Evolutionary conservation across 345 rosid genomes (phyloP).

Genomic region (Sonneratia caseolaris): DNA sequence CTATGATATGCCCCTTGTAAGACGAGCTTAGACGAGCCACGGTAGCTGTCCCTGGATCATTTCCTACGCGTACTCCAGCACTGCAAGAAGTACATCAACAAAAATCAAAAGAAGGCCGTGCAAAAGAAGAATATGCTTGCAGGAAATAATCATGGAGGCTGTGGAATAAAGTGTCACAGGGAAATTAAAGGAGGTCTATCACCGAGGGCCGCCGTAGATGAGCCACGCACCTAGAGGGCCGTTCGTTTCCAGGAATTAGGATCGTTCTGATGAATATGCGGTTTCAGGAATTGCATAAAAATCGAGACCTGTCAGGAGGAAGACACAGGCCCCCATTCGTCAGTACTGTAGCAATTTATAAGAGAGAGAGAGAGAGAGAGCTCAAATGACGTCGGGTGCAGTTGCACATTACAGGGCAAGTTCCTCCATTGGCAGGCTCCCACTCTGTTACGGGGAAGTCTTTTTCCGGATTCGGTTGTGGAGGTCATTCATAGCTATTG

Average conservation of each 20-base stretch:
- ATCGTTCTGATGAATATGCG: slow-evolving; percentile 11
- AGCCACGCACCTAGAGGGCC: too few relatives aligned
- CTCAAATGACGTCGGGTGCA: neutral
- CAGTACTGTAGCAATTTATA: neutral
- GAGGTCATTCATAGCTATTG: neutral
- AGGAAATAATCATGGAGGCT: neutral
- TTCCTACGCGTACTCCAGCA: neutral
- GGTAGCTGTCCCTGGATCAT: neutral
- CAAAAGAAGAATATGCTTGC: too few relatives aligned
- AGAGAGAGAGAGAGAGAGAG: neutral
- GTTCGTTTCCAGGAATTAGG: too few relatives aligned
- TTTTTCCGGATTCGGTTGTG: neutral
- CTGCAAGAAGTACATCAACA: neutral
- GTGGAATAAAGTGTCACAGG: slow-evolving; percentile 2
- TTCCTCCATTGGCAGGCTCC: slow-evolving; percentile 9
- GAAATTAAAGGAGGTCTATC: neutral
- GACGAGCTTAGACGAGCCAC: too few relatives aligned
- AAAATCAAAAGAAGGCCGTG: neutral
- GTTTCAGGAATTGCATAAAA: neutral
- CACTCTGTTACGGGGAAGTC: slow-evolving; percentile 15
- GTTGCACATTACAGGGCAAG: slow-evolving; percentile 12
- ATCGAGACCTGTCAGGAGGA: neutral
- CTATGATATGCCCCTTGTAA: too few relatives aligned
- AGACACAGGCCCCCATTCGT: neutral
- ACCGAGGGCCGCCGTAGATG: neutral